Base-by-base conservation (phyloP, 2,329 filamentous ascomycete genomes). In the Ceratocystis destructans region DNA sequence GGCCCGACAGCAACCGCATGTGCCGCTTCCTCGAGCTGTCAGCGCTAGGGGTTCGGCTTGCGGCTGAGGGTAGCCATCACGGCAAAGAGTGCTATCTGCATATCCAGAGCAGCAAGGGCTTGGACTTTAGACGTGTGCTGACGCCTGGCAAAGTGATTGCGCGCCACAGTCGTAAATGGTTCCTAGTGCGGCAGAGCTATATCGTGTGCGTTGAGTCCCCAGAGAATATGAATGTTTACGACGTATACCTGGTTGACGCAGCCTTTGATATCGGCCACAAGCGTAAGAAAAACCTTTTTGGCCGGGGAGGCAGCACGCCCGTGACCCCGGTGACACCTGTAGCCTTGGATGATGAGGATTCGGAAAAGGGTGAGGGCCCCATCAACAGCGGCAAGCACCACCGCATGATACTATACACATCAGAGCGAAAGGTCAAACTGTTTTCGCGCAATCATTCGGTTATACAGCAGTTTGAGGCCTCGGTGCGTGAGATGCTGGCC, bases 161-260 rank as follows among this genome's bases (percentile, higher is more conserved):
- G 64, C 84, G 91, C 12, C 92, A 96, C 75, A 88, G 85, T 68
- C 90, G 91, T 20, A 96, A 96, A 75, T 99, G 94, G 94, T 99
- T 99, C 74, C 80, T 97, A 22, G 91, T 99, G n/a, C 83, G 94
- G 64, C 92, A 97, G 75, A 97, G 91, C 77, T 99, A 99, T 73
- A 87, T 99, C 68, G 93, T 96, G 57, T 96, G 93, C 71, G 92
- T 97, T n/a, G 93, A 97, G 73, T 96, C 94, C 0, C 94, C 94
- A 0, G 93, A 97, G 74, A 96, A 96, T 71, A 96, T 97, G 88
- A 93, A 96, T 72, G 95, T 97, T 44, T 96, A 96, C 74, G 95
- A 99, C 76, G 94, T 99, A 25, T 97, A 96, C 75, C 81, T 99
- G n/a, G 89, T 97, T 31, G 94, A 99, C 73, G 82, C 88, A 1